Evolutionary conservation across 805 yeast species (phyloP).

Genomic region (Metschnikowia orientalis): DNA sequence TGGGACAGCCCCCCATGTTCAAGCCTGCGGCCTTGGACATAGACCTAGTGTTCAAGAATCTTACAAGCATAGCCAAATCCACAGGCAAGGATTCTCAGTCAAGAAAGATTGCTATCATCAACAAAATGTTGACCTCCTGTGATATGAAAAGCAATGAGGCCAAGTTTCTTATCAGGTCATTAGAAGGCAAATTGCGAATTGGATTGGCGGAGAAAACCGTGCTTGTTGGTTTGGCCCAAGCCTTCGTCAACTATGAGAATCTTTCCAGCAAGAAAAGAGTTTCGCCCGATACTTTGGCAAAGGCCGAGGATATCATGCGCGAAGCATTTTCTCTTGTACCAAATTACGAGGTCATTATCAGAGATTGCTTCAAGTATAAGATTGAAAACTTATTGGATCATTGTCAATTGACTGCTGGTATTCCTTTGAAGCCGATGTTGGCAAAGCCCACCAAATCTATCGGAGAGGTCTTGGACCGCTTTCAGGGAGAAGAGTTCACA

Average conservation of each 20-base stretch:
- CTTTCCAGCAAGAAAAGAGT: constrained; percentile 21
- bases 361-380: constrained; percentile 63
- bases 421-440: constrained; percentile 95
- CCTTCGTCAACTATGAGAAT: constrained; percentile 61
- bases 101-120: constrained; percentile 72
- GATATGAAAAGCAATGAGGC: constrained; percentile 70
- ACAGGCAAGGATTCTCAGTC: constrained; percentile 81
- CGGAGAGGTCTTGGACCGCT: constrained; percentile 85
- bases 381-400: constrained; percentile 58
- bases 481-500: constrained; percentile 79
- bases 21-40: constrained; percentile 80
- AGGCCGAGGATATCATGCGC: constrained; percentile 74
- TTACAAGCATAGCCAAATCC: constrained; percentile 71
- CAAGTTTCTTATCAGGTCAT: constrained; percentile 79
- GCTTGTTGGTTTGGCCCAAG: constrained; percentile 76
- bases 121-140: constrained; percentile 80
- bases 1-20: constrained; percentile 89
- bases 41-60: constrained; percentile 63
- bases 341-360: constrained; percentile 76
- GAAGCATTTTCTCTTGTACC: constrained; percentile 90
- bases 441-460: constrained; percentile 96
- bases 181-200: constrained; percentile 90
- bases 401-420: constrained; percentile 80
- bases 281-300: constrained; percentile 42
- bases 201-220: constrained; percentile 95